A percentile compares a stretch with the other conserved stretches of the same genome.
Evolutionary conservation across 352 stramenopile genomes (phyloP).

Genomic region (Pythium coloratum): DNA sequence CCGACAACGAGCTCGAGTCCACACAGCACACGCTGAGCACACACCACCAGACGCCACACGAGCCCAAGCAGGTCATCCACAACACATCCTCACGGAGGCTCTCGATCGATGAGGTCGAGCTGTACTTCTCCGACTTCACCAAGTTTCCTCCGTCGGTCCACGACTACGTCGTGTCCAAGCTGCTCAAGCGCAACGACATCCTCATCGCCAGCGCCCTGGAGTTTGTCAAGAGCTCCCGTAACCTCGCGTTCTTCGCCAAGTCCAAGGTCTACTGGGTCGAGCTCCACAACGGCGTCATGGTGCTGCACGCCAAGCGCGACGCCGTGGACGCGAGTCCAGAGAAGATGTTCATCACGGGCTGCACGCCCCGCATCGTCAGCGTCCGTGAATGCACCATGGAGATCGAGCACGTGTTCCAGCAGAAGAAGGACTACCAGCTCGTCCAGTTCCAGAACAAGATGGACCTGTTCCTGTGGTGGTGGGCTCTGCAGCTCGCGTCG

Average conservation of each 20-base stretch:
- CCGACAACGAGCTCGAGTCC: constrained; percentile 26
- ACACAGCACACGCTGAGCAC: constrained; percentile 21
- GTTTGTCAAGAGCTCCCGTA: constrained; percentile 18
- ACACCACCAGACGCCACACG: constrained; percentile 25
- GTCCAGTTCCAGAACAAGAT: constrained; percentile 53
- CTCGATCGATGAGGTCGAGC: constrained; percentile 28
- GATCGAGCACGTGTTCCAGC: constrained; percentile 62
- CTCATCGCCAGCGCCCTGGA: constrained; percentile 55
- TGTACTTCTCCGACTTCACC: constrained; percentile 28
- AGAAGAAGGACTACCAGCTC: constrained; percentile 33
- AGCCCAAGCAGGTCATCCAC: constrained; percentile 28
- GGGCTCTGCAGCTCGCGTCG: constrained; percentile 62
- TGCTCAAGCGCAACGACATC: constrained; percentile 45
- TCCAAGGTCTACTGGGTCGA: constrained; percentile 53
- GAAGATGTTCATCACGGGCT: constrained; percentile 38
- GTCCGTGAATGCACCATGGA: constrained; percentile 52
- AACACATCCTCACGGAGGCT: constrained; percentile 26
- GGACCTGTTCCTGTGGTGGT: constrained; percentile 81
- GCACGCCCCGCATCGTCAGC: constrained; percentile 51
- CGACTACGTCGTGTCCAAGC: constrained; percentile 37
- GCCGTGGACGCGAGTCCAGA: constrained; percentile 58
- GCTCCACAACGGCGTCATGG: constrained; percentile 66
- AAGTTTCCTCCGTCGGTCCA: constrained; percentile 22
- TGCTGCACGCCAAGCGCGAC: constrained; percentile 57
- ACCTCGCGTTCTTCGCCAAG: constrained; percentile 13